phyloP scores from a whole-genome alignment of 306 rosid genomes.

The Phaseolus lunatus region DNA sequence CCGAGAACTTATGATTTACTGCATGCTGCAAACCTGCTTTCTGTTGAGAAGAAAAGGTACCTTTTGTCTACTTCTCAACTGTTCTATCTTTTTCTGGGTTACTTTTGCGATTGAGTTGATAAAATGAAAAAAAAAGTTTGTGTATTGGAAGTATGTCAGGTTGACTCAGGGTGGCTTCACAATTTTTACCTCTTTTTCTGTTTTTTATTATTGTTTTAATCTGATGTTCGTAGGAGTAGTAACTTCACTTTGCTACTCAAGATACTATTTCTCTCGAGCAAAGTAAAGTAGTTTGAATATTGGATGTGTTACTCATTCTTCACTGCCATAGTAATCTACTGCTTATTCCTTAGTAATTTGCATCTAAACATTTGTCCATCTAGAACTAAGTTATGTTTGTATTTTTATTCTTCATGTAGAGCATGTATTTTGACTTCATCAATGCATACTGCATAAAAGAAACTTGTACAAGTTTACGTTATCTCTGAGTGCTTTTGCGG shows the following conservation, averaged over 20 bases:
- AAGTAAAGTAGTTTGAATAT: conserved; percentile 12
- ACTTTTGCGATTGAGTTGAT: background rate
- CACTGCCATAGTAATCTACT: background rate
- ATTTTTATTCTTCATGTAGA: conserved; percentile 10
- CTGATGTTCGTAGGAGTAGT: background rate
- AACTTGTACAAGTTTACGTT: background rate
- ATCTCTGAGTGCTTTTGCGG: background rate
- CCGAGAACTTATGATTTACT: conserved; percentile 93
- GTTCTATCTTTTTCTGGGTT: conserved; percentile 11
- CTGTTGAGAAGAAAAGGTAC: conserved; percentile 87
- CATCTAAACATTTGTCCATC: background rate
- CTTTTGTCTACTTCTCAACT: conserved; percentile 13
- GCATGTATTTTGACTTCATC: background rate
- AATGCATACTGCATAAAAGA: conserved; percentile 1
- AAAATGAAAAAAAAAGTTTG: background rate
- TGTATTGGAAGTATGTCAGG: background rate
- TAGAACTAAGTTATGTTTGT: background rate
- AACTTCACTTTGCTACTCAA: background rate
- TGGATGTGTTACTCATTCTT: background rate
- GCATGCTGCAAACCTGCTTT: conserved; percentile 84
- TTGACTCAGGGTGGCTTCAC: background rate
- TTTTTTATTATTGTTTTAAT: background rate
- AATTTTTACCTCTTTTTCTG: background rate
- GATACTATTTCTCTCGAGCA: conserved; percentile 1
- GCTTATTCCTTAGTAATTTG: background rate